These are phyloP conservation scores for Colletotrichum spaethianum DNA, from an alignment of 2,329 filamentous ascomycete genomes.

Conservation along the genomic window DNA sequence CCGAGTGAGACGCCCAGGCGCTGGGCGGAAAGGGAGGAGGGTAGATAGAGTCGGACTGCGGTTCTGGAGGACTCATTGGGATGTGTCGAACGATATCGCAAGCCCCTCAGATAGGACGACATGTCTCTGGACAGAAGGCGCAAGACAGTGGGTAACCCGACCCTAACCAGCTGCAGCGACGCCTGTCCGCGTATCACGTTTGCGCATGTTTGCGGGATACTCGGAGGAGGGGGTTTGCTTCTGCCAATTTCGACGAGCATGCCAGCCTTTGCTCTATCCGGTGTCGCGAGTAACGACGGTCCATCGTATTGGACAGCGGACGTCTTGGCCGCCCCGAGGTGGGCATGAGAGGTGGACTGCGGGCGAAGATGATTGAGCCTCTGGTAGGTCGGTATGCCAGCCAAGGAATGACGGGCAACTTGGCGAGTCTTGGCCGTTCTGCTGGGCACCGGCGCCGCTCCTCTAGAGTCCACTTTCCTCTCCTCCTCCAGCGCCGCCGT, in stretches of 20 bases:
- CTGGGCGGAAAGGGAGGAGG: slow-evolving; percentile 19
- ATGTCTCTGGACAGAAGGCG: slow-evolving; percentile 1
- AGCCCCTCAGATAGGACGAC: slow-evolving; percentile 23
- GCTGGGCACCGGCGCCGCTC: slow-evolving; percentile 23
- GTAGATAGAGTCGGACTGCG: background rate
- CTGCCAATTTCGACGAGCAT: slow-evolving; percentile 13
- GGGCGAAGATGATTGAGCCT: background rate
- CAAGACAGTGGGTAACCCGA: slow-evolving; percentile 13
- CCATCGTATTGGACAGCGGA: slow-evolving; percentile 33
- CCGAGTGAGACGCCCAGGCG: slow-evolving; percentile 40
- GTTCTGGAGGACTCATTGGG: slow-evolving; percentile 19
- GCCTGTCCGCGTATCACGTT: slow-evolving; percentile 15
- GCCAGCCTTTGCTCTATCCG: slow-evolving; percentile 17
- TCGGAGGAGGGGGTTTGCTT: slow-evolving; percentile 9
- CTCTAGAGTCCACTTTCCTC: slow-evolving; percentile 34
- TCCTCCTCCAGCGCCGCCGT: slow-evolving; percentile 32
- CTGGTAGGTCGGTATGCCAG: slow-evolving; percentile 13
- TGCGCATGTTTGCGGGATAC: slow-evolving; percentile 21
- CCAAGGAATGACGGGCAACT: slow-evolving; percentile 33
- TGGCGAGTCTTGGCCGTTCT: slow-evolving; percentile 31
- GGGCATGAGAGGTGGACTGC: slow-evolving; percentile 20
- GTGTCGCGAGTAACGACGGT: background rate
- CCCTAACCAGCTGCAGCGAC: slow-evolving; percentile 15
- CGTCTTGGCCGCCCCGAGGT: slow-evolving; percentile 36
- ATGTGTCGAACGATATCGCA: slow-evolving; percentile 29